phyloP scores from a whole-genome alignment of 352 stramenopile species.

The Phytophthora cryptogea region DNA sequence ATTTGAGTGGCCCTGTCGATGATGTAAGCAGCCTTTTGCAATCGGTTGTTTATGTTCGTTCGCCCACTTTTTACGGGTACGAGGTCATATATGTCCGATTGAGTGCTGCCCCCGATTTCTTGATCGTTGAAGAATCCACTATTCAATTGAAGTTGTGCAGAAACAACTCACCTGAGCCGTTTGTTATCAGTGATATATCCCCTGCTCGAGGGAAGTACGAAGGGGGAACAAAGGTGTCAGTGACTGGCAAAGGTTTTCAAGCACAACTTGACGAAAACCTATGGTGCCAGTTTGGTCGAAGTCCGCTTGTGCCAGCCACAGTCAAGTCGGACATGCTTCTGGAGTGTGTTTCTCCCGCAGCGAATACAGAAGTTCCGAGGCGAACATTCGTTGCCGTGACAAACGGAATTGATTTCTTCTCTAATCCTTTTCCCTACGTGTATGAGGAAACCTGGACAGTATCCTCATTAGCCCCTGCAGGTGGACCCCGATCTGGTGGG shows the following conservation, averaged over 20 bases:
- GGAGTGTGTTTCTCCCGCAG: slow-evolving; percentile 42
- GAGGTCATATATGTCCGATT: slow-evolving; percentile 63
- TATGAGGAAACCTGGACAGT: slow-evolving; percentile 55
- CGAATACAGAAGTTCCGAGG: slow-evolving; percentile 20
- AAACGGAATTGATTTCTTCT: slow-evolving; percentile 53
- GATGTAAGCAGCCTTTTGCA: slow-evolving; percentile 45
- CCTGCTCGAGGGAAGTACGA: slow-evolving; percentile 36
- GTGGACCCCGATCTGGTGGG: slow-evolving; percentile 39
- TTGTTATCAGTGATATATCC: slow-evolving; percentile 30
- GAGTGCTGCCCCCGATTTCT: slow-evolving; percentile 53
- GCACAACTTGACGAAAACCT: slow-evolving; percentile 29
- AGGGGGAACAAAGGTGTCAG: slow-evolving; percentile 50
- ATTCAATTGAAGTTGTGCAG: slow-evolving; percentile 48
- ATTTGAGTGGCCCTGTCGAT: slow-evolving; percentile 41
- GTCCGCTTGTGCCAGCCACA: slow-evolving; percentile 28
- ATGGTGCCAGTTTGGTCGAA: slow-evolving; percentile 63
- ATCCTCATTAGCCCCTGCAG: slow-evolving; percentile 23
- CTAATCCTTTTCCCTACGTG: slow-evolving; percentile 56
- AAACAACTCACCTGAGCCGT: slow-evolving; percentile 30
- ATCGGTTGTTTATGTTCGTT: slow-evolving; percentile 49
- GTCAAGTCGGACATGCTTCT: slow-evolving; percentile 49
- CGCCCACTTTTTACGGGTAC: slow-evolving; percentile 57
- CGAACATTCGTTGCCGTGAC: slow-evolving; percentile 62
- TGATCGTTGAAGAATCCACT: slow-evolving; percentile 41
- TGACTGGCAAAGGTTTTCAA: slow-evolving; percentile 52